Evolutionary conservation across 345 rosid genomes (phyloP).

Genomic region (Populus nigra): DNA sequence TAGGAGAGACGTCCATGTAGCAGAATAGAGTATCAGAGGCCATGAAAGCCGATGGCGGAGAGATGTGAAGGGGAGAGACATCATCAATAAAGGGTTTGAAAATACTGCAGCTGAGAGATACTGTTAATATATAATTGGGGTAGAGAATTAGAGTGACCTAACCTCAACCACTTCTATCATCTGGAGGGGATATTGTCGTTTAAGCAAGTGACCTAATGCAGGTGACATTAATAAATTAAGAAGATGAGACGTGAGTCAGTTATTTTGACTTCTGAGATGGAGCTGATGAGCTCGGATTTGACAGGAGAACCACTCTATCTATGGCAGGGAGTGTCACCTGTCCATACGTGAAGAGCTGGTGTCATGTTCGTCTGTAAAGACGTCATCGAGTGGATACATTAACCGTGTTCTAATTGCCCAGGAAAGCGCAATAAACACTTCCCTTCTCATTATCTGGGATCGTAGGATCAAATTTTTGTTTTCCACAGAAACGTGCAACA

Average conservation of each 20-base stretch:
- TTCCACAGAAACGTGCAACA: no score
- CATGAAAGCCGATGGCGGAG: slow-evolving; percentile 39
- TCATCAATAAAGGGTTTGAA: not conserved
- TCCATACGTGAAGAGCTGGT: no score
- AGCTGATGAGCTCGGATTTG: not conserved
- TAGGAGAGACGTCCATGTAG: slow-evolving; percentile 66
- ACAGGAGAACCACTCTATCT: not conserved
- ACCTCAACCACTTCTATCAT: slow-evolving; percentile 18
- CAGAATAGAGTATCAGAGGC: slow-evolving; percentile 67
- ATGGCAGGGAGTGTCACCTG: no score
- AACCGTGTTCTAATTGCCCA: no score
- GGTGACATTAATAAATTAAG: no score
- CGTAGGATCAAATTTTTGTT: no score
- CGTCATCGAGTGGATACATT: no score
- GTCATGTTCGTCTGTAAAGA: no score
- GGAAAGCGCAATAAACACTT: no score
- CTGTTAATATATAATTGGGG: slow-evolving; percentile 11
- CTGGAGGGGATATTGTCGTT: not conserved
- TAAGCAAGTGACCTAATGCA: not conserved
- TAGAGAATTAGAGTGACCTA: slow-evolving; percentile 6
- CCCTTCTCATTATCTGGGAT: no score
- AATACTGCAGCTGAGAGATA: not conserved
- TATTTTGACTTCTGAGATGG: no score
- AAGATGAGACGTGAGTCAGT: no score
- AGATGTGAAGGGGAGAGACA: slow-evolving; percentile 29